phyloP scores from a whole-genome alignment of 179 eudicot genomes.

The Patellifolia procumbens region DNA sequence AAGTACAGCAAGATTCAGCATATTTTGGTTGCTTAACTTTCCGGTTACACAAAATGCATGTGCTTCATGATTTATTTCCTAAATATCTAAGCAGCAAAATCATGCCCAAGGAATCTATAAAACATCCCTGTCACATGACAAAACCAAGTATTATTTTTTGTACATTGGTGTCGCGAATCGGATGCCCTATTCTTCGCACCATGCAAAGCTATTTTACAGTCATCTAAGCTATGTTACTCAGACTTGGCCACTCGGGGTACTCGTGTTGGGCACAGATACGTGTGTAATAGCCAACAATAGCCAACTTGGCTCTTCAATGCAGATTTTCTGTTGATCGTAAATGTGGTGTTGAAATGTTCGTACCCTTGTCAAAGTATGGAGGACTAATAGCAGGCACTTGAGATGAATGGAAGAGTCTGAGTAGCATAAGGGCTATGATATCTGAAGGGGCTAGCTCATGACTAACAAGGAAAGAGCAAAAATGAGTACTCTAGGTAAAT shows the following conservation, averaged over 20 bases:
- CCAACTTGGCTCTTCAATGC: no score
- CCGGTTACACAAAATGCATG: constrained; percentile 10
- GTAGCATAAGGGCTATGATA: neutral
- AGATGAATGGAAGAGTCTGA: no score
- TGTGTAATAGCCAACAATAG: no score
- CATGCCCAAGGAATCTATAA: constrained; percentile 21
- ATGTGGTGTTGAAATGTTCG: no score
- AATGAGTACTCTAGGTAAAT: constrained; percentile 59
- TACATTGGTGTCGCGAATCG: constrained; percentile 28
- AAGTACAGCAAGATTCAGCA: constrained; percentile 15
- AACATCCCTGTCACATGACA: constrained; percentile 28
- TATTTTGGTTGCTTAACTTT: neutral
- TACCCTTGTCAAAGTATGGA: no score
- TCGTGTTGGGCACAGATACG: no score
- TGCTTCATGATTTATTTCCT: constrained; percentile 8
- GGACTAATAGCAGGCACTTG: no score
- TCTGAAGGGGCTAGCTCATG: neutral
- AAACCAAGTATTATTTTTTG: constrained; percentile 18
- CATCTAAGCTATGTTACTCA: neutral
- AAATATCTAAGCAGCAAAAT: constrained; percentile 19
- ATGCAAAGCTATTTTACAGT: constrained; percentile 3
- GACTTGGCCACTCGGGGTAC: no score
- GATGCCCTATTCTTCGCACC: constrained; percentile 15
- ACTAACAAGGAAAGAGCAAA: constrained; percentile 66
- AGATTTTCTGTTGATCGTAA: no score